Base-by-base conservation (phyloP, 345 rosid genomes). In the Balakata baccata region DNA sequence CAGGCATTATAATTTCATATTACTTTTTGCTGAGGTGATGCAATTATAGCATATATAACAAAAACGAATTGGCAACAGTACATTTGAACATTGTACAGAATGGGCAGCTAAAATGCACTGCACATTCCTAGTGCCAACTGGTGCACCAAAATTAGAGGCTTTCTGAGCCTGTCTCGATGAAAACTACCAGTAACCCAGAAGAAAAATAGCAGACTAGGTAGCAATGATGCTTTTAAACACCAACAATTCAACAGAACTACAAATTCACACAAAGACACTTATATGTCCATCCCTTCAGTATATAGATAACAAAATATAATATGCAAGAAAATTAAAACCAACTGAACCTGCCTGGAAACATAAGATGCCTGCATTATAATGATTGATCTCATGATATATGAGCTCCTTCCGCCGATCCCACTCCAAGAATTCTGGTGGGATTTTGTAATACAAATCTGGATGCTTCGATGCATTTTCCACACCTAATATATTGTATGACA, bases 331-430 rank as follows among this genome's bases (percentile, higher is more conserved):
- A 56, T 29, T 3, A 73, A 63, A 41, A 38, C 70, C 13, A 74
- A 16, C 7, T 66, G 46, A 64, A 79, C 75, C 52, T 74, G 68
- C 82, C 82, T 79, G 82, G 39, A 79, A 79, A 58, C 82, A 79
- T 6, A 79, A 11, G 41, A 79, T 70, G 66, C 75, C 82, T 14
- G 78, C 78, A 63, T 79, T 74, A 64, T 79, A 79, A 57, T 23
- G 67, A 20, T 64, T 64, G 16, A 79, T 56, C 78, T 79, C 82
- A 14, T 74, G 43, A 39, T 72, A 64, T 17, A 79, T 79, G 20
- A 79, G 78, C 69, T 69, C 54, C 59, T 74, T 79, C 29, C 82
- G 62, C 47, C 78, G 47, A 56, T 74, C 71, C 82, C 82, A 79
- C 16, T 79, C 74, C 78, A 79, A 49, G 82, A 56, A 79, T 13